These are phyloP conservation scores for Syncephalis plumigaleata DNA, from an alignment of 371 early-diverging fungal species.

Conservation along the genomic window DNA sequence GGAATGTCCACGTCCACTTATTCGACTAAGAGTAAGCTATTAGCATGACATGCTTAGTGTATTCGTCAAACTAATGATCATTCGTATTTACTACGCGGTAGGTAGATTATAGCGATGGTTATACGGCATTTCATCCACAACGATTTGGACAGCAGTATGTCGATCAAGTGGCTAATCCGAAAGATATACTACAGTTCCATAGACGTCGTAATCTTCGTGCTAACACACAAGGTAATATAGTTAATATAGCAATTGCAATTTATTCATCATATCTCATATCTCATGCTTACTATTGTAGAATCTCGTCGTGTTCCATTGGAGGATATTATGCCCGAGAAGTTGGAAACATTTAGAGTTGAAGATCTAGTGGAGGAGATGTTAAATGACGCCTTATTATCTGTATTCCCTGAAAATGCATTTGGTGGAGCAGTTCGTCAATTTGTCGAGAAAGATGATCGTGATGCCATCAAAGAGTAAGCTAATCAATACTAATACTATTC, in stretches of 20 bases:
- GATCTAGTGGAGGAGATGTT: slow-evolving; percentile 58
- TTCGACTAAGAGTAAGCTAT: slow-evolving; percentile 43
- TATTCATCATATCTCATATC: too few species aligned
- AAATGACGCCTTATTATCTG: slow-evolving; percentile 34
- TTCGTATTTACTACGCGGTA: slow-evolving; percentile 6
- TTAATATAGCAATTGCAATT: background rate
- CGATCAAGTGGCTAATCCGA: slow-evolving; percentile 85
- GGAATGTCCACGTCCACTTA: slow-evolving; percentile 43
- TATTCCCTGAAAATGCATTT: slow-evolving; percentile 64
- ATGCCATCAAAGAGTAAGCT: slow-evolving; percentile 39
- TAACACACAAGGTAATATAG: background rate
- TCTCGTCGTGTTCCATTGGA: background rate
- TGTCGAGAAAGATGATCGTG: slow-evolving; percentile 82
- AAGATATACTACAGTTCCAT: slow-evolving; percentile 75
- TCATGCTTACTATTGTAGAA: too few species aligned
- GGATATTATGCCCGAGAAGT: slow-evolving; percentile 29
- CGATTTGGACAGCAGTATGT: slow-evolving; percentile 71
- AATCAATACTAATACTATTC: too few species aligned
- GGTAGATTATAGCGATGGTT: slow-evolving; percentile 76
- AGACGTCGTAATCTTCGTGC: slow-evolving; percentile 9
- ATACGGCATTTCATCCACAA: slow-evolving; percentile 64
- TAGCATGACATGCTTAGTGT: background rate
- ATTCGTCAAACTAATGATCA: too few species aligned
- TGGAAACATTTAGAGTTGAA: slow-evolving; percentile 52
- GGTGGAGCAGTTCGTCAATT: slow-evolving; percentile 55